Base-by-base conservation (phyloP, 768 basidiomycete genomes). In the Phaeolepiota aurea region DNA sequence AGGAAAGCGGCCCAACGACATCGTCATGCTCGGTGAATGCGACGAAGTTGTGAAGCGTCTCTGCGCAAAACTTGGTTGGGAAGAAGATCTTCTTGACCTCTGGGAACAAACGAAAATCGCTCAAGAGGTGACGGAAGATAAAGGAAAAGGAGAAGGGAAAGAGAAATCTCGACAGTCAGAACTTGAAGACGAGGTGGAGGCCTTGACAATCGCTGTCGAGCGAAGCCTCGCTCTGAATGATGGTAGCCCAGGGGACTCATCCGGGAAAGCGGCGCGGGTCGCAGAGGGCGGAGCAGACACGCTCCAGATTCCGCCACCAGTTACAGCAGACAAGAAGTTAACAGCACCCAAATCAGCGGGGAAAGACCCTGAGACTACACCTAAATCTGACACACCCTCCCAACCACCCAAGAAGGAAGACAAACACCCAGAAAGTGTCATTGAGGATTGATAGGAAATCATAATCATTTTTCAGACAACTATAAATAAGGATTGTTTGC, bases 51-150 rank as follows among this genome's bases (percentile, higher is more conserved):
- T 88, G 9, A 60, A 63, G 25, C 61, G 77, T 39, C 63, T 91
- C 13, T 80, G 76, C 50, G 62, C 64, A 44, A 75, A 76, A 48
- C 69, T 93, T 10, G 87, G 84, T 3, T 92, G 90, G 89, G 68
- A 71, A 39, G 66, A 75, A 3, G 82, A 83, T 41, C 60, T 86
- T 20, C 60, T 69, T 33, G 54, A 52, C 14, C 54, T 69, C 12
- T 85, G 82, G 83, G 65, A 58, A 13, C 66, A 62, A 48, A 82
- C 82, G 12, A 55, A 53, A 32, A 33, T 43, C 5, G 49, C 48
- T 15, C 42, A 53, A 21, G 25, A 20, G n/a, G 43, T 30, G 10
- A 35, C 44, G 20, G 34, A 30, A 12, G 35, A 36, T 19, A 42
- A 41, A 28, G 30, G 32, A 35, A 20, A 37, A 44, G n/a, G n/a